Percentiles rank a stretch among this genome's conserved stretches.
Evolutionary conservation across 2,329 filamentous ascomycete genomes (phyloP).

Genomic region (Pseudocercospora pini-densiflorae): DNA sequence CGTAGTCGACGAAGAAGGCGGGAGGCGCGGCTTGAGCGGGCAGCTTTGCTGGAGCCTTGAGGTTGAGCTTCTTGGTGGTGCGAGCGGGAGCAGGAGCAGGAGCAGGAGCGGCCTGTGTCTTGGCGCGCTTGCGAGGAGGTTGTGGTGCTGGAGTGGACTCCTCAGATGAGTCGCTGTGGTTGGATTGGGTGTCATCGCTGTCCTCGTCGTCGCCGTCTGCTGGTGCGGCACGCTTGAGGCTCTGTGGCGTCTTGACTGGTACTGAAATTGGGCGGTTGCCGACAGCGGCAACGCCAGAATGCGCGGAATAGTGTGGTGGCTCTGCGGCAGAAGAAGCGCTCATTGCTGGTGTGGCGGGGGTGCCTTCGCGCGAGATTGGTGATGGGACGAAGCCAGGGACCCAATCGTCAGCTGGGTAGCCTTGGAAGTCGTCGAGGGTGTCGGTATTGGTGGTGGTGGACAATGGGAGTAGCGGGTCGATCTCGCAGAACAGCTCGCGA

Average conservation of each 20-base stretch:
- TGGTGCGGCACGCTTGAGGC: slow-evolving; percentile 4
- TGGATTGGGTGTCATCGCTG: slow-evolving; percentile 4
- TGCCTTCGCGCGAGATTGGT: neutral
- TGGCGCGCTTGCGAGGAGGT: neutral
- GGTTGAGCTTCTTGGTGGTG: neutral
- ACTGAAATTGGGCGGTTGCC: slow-evolving; percentile 2
- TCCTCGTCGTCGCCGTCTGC: slow-evolving; percentile 10
- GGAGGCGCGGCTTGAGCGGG: neutral
- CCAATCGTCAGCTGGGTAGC: slow-evolving; percentile 28
- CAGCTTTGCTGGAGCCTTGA: slow-evolving; percentile 2
- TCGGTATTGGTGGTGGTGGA: slow-evolving; percentile 36
- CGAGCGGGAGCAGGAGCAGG: neutral
- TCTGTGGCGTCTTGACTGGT: slow-evolving; percentile 18
- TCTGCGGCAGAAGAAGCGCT: neutral
- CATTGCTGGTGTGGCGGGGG: neutral
- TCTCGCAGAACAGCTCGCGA: slow-evolving; percentile 28
- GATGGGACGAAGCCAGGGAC: neutral
- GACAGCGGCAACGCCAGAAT: slow-evolving; percentile 12
- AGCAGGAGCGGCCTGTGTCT: neutral
- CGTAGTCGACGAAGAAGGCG: neutral
- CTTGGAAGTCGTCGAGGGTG: slow-evolving; percentile 31
- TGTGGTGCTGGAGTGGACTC: neutral
- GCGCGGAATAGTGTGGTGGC: slow-evolving; percentile 8
- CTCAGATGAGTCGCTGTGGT: slow-evolving; percentile 2
- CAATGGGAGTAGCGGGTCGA: slow-evolving; percentile 33